Evolutionary conservation across 2,329 filamentous ascomycete genomes (phyloP), one percentile per base, ranked within the genome.

Genomic region (Chalara sp.): DNA sequence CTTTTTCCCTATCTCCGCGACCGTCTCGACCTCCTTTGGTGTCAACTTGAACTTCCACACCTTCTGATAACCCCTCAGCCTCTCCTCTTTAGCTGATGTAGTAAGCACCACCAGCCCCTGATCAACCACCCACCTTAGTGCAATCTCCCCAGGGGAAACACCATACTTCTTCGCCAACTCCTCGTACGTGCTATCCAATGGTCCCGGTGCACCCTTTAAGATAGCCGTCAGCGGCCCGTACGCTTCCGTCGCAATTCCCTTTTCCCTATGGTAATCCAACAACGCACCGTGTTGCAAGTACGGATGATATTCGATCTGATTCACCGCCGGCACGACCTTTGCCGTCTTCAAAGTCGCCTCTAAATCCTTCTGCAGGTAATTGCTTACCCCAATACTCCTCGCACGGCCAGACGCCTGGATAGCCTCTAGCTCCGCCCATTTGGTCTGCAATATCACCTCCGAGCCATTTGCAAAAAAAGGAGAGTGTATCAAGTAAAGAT

Each of bases 221-320:
- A 76, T 59, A 3, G 77, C 73, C 1, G 74, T 73, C 50, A 87
- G 70, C 1, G 81, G 78, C 0, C 63, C 73, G 65, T 82, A 85
- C 6, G 76, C 76, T 5, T 74, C 68, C 3, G 77, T 65, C 4
- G 78, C 75, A 55, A 87, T 86, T 49, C 71, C 67, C 60, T 84
- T 70, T 61, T 76, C 66, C 58, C 73, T 73, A 65, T 76, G 77
- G 67, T 78, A 87, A 12, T 71, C 67, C 32, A 86, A 49, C 10
- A 87, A 70, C 30, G 75, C 71, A 5, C 72, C 73, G 64, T 86
- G 84, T 67, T 86, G 84, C 47, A 87, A 72, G 65, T 89, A 88
- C 0, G 87, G 86, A 68, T 93, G 86, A 62, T 80, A 83, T 71
- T 92, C 87, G 63, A 92, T 86, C 74, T 93, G 87, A 71, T 92